Conservation (phyloP, 257 asterid genomes). For the Primulina tabacum region DNA sequence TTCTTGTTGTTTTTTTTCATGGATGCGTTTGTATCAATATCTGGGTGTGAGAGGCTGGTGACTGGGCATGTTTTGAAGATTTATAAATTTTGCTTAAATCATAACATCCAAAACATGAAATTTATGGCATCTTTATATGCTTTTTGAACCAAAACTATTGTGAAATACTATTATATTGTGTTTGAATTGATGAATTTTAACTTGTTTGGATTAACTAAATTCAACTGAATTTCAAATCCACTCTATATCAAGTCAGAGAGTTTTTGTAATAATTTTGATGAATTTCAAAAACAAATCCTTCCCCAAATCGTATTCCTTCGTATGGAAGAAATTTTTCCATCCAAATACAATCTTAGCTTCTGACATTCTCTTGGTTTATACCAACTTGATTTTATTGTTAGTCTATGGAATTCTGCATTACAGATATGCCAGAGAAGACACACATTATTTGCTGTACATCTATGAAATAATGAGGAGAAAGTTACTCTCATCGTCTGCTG, state of each 20-base stretch:
- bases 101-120: background rate
- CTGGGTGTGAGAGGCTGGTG: background rate
- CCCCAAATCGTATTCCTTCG: no score
- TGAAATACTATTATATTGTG: no score
- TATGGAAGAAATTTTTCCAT: background rate
- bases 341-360: background rate
- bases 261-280: no score
- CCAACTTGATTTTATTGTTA: conserved; percentile 16
- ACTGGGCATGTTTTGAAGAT: background rate
- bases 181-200: no score
- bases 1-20: no score
- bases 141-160: no score
- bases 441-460: conserved; percentile 87
- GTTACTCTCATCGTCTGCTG: conserved; percentile 49
- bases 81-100: no score
- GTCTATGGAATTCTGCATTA: conserved; percentile 22
- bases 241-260: no score
- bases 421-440: conserved; percentile 97
- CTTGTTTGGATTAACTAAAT: no score
- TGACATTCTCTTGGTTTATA: conserved; percentile 17
- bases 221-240: no score
- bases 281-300: no score
- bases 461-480: conserved; percentile 76
- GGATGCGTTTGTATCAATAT: background rate
- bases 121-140: background rate